Evolutionary conservation across 1,139 yeast species (phyloP).

Genomic region (Kazachstania sp.): DNA sequence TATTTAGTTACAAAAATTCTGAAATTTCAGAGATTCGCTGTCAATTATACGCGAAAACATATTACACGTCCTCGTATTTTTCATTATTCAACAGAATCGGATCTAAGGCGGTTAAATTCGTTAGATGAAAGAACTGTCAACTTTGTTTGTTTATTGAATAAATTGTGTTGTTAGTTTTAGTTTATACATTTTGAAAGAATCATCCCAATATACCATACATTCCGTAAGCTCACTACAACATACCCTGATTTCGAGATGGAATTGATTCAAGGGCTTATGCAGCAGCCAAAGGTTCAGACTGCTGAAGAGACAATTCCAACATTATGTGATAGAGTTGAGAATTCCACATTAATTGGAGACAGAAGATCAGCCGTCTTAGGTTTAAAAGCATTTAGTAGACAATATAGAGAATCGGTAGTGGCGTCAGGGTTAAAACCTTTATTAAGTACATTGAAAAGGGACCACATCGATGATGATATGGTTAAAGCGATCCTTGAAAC

Average conservation of each 20-base stretch:
- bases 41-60: no score
- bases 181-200: background rate
- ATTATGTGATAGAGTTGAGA: constrained; percentile 76
- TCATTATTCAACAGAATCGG: no score
- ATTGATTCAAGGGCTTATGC: constrained; percentile 42
- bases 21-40: no score
- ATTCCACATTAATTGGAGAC: constrained; percentile 76
- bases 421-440: constrained; percentile 80
- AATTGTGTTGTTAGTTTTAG: no score
- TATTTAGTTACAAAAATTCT: no score
- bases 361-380: constrained; percentile 88
- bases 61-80: no score
- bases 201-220: background rate
- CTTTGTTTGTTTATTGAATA: no score
- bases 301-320: constrained; percentile 88
- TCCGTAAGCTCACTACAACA: background rate
- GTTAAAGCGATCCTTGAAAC: constrained; percentile 82
- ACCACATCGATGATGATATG: constrained; percentile 59
- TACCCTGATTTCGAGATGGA: constrained; percentile 31
- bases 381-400: constrained; percentile 80
- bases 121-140: no score
- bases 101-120: no score
- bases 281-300: constrained; percentile 47
- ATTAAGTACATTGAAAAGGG: constrained; percentile 57
- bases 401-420: constrained; percentile 82